Base-by-base conservation (phyloP, 257 asterid genomes). In the Perilla frutescens region DNA sequence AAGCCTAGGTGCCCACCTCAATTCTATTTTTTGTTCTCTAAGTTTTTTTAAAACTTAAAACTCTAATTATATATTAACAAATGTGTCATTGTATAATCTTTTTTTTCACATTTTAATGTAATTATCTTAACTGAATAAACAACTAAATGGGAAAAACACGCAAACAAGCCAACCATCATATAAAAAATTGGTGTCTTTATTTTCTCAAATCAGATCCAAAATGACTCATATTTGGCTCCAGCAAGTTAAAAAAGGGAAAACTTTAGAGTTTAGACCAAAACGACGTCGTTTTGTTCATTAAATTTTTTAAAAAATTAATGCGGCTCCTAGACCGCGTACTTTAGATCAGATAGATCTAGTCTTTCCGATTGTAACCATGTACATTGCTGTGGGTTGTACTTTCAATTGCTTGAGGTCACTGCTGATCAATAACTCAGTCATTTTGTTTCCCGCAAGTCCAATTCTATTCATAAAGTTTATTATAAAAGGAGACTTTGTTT, bases 381-480 rank as follows among this genome's bases (percentile, higher is more conserved):
- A 72, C 44, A 36, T 62, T 20, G 47, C 51, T 37, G 20, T 48
- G 62, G 37, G 51, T 14, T 61, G 59, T 49, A 60, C 59, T 70
- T 70, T 44, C 43, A 6, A 44, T 39, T 70, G 53, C 51, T 70
- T 9, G 37, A 40, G 45, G 58, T 39, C 67, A 8, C 34, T 13
- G 44, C 75, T 44, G 13, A 26, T 43, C 37, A 62, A 13, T 37
- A n/a, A 10, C 62, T 36, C 26, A 9, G 34, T 36, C 68, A 45
- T 39, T 71, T 3, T 5, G 5, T 34, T 60, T 29, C 36, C 11
- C 34, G n/a, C 15, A 40, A 11, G 11, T 11, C 15, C 15, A 48
- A 12, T 11, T 12, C 48, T 43, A 43, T 43, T 8, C 8, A 8
- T 43, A 6, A 43, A 43, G 8, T 6, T 6, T 43, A 43, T 43